These are phyloP conservation scores for Dactylonectria macrodidyma DNA, from an alignment of 2,329 filamentous ascomycete genomes.

Conservation along the genomic window DNA sequence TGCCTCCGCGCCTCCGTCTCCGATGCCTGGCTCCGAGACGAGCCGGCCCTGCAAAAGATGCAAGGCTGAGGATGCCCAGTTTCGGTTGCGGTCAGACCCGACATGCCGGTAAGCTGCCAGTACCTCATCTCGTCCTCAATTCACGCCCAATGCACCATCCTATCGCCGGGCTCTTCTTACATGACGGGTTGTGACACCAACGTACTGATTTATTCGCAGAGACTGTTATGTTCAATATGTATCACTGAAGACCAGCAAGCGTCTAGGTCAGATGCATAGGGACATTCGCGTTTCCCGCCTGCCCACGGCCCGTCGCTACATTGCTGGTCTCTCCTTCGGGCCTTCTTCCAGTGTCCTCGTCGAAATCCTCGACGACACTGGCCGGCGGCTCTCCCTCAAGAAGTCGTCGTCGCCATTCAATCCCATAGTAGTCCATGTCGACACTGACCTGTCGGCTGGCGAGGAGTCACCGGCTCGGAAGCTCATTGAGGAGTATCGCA, in stretches of 20 bases:
- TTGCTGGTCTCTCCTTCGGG: constrained; percentile 88
- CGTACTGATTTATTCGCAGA: constrained; percentile 43
- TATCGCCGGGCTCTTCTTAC: not conserved
- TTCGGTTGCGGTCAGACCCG: constrained; percentile 49
- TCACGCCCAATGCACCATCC: not conserved
- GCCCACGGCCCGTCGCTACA: constrained; percentile 62
- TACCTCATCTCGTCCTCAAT: not conserved
- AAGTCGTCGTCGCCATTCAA: constrained; percentile 78
- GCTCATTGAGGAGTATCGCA: constrained; percentile 68
- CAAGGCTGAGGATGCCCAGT: constrained; percentile 49
- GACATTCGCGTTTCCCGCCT: constrained; percentile 59
- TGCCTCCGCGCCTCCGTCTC: constrained; percentile 10
- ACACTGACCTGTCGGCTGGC: constrained; percentile 55
- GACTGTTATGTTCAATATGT: constrained; percentile 85
- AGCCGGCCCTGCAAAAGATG: constrained; percentile 52
- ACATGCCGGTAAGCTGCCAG: constrained; percentile 50
- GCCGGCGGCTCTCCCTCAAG: constrained; percentile 75
- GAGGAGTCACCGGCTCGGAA: constrained; percentile 54
- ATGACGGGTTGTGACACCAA: not conserved
- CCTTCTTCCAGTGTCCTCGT: constrained; percentile 84
- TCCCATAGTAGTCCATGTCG: constrained; percentile 72
- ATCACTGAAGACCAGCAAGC: constrained; percentile 83
- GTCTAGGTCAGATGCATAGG: constrained; percentile 68
- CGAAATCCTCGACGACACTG: constrained; percentile 80
- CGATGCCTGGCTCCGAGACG: constrained; percentile 41